Evolutionary conservation across 2,329 filamentous ascomycete species (phyloP).

Genomic region (Paradendryphiella salina): DNA sequence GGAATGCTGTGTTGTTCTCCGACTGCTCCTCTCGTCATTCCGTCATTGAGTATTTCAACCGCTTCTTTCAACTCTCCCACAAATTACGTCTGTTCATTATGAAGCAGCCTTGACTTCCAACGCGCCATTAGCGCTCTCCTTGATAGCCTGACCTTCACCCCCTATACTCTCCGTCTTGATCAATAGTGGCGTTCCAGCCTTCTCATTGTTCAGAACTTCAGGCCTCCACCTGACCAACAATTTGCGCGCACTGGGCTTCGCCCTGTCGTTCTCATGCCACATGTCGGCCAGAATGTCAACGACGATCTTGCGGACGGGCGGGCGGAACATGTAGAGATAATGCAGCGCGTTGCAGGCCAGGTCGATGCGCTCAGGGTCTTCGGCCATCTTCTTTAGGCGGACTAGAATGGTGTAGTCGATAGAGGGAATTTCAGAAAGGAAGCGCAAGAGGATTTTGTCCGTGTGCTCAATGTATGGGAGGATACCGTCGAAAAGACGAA

Average conservation of each 20-base stretch:
- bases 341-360: constrained; percentile 62
- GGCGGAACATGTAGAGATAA: constrained; percentile 56
- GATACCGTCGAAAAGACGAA: constrained; percentile 85
- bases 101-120: constrained; percentile 37
- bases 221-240: constrained; percentile 61
- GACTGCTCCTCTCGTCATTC: neutral
- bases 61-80: neutral
- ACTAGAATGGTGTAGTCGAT: constrained; percentile 72
- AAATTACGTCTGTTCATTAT: neutral
- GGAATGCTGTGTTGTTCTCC: neutral
- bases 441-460: constrained; percentile 87
- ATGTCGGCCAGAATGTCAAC: constrained; percentile 63
- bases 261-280: constrained; percentile 55
- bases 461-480: constrained; percentile 87
- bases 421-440: constrained; percentile 87
- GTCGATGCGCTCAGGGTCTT: constrained; percentile 65
- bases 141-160: constrained; percentile 16
- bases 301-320: constrained; percentile 60
- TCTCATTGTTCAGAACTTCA: constrained; percentile 45
- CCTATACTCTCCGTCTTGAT: constrained; percentile 26
- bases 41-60: neutral
- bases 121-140: constrained; percentile 34
- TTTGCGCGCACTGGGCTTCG: constrained; percentile 55
- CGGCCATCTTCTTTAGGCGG: constrained; percentile 66
- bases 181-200: constrained; percentile 17